A percentile compares a stretch with the other conserved stretches of the same genome.
Conservation (phyloP, 768 basidiomycete species). For the Tricholoma furcatifolium region DNA sequence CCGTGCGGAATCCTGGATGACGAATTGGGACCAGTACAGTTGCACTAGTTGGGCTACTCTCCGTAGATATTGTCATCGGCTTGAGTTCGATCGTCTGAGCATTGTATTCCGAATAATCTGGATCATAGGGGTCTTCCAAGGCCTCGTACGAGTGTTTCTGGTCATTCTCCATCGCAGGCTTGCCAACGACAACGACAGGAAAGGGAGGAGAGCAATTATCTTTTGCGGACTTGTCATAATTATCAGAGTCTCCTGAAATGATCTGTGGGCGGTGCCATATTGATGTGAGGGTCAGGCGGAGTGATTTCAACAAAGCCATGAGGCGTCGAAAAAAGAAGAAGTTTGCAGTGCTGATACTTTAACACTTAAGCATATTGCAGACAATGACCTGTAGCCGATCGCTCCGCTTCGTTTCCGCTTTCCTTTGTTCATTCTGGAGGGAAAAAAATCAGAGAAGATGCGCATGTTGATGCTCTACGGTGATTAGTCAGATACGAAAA, state of each 20-base stretch:
- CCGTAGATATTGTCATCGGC: background rate
- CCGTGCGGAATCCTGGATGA: constrained; percentile 3
- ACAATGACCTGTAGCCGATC: too few relatives aligned
- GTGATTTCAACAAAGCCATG: background rate
- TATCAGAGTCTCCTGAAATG: background rate
- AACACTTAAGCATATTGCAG: too few relatives aligned
- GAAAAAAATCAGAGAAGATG: background rate
- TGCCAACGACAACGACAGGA: background rate
- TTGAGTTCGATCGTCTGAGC: background rate
- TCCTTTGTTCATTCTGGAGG: constrained; percentile 4
- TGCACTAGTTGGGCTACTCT: background rate
- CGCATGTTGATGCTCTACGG: too few relatives aligned
- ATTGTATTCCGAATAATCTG: constrained; percentile 13
- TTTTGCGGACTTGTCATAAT: background rate
- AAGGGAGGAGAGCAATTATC: background rate
- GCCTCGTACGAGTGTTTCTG: constrained; percentile 10
- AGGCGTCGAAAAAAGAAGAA: background rate
- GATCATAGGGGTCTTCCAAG: constrained; percentile 10
- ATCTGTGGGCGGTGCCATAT: background rate
- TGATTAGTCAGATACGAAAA: too few relatives aligned
- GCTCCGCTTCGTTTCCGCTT: too few relatives aligned
- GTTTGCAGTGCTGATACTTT: too few relatives aligned
- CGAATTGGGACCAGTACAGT: background rate
- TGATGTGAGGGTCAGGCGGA: background rate
- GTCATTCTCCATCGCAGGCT: constrained; percentile 3